Conservation (phyloP, 805 yeast species). For the Wickerhamomyces strasburgensis region DNA sequence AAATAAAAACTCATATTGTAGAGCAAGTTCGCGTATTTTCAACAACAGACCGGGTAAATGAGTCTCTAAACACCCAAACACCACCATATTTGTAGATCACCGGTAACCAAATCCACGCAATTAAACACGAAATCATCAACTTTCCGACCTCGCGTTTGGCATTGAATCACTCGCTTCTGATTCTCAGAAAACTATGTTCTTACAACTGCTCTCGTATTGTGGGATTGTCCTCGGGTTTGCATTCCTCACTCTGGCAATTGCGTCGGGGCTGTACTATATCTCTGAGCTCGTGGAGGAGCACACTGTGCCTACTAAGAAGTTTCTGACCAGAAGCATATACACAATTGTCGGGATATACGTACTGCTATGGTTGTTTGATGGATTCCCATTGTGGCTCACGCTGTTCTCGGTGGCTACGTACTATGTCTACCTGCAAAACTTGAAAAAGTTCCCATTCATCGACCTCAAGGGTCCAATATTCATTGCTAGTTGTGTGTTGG, state of each 20-base stretch:
- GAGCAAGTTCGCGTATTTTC: no score
- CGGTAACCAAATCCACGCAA: no score
- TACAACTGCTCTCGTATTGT: slow-evolving; percentile 51
- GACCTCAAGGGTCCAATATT: slow-evolving; percentile 68
- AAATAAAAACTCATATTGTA: no score
- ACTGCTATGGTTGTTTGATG: slow-evolving; percentile 65
- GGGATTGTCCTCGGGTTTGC: slow-evolving; percentile 62
- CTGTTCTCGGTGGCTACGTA: slow-evolving; percentile 68
- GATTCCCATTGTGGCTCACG: slow-evolving; percentile 68
- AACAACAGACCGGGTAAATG: no score
- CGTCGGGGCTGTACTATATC: slow-evolving; percentile 86
- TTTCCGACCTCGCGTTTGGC: no score
- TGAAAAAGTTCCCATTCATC: slow-evolving; percentile 80
- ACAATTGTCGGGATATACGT: slow-evolving; percentile 49
- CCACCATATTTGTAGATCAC: no score
- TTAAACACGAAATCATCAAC: no score
- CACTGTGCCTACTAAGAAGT: slow-evolving; percentile 73
- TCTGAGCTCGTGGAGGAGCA: slow-evolving; percentile 94
- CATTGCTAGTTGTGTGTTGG: slow-evolving; percentile 64
- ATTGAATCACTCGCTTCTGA: no score
- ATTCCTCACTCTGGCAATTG: slow-evolving; percentile 62
- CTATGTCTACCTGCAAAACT: slow-evolving; percentile 68
- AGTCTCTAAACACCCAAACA: no score
- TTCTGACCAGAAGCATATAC: slow-evolving; percentile 60
- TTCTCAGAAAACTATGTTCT: slow-evolving; percentile 38